Evolutionary conservation across 2,329 filamentous ascomycete species (phyloP).

Genomic region (Byssochlamys sp.): DNA sequence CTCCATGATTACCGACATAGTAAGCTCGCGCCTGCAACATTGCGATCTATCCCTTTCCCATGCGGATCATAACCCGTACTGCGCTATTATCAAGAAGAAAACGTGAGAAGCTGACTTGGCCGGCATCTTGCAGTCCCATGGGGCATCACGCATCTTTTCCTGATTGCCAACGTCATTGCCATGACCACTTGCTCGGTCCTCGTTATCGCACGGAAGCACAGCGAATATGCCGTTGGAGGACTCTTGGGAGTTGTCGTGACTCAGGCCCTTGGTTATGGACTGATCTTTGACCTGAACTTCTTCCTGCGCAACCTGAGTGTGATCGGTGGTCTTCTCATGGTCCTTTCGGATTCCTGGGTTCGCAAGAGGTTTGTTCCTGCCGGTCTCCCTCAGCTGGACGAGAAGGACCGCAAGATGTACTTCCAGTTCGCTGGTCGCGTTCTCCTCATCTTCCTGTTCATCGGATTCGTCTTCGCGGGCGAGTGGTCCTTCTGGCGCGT

Average conservation of each 20-base stretch:
- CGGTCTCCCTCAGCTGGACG: conserved; percentile 83
- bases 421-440: conserved; percentile 95
- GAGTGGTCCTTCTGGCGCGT: conserved; percentile 86
- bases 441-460: conserved; percentile 90
- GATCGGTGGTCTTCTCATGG: conserved; percentile 94
- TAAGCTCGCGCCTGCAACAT: conserved; percentile 42
- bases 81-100: background rate
- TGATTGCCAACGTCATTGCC: conserved; percentile 77
- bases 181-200: conserved; percentile 75
- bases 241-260: conserved; percentile 84
- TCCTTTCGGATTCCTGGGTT: conserved; percentile 94
- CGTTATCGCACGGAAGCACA: conserved; percentile 85
- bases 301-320: conserved; percentile 98
- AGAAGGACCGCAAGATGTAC: conserved; percentile 99
- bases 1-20: conserved; percentile 86
- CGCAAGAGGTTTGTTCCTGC: conserved; percentile 95
- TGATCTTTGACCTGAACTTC: conserved; percentile 99
- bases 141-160: conserved; percentile 85
- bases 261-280: conserved; percentile 89
- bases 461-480: conserved; percentile 92
- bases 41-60: conserved; percentile 1
- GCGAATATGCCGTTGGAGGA: conserved; percentile 82
- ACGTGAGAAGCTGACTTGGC: background rate
- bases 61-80: background rate
- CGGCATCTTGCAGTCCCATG: conserved; percentile 57